Evolutionary conservation across 768 basidiomycete species (phyloP), one percentile per base, ranked within the genome.

Genomic region (Naganishia friedmannii): DNA sequence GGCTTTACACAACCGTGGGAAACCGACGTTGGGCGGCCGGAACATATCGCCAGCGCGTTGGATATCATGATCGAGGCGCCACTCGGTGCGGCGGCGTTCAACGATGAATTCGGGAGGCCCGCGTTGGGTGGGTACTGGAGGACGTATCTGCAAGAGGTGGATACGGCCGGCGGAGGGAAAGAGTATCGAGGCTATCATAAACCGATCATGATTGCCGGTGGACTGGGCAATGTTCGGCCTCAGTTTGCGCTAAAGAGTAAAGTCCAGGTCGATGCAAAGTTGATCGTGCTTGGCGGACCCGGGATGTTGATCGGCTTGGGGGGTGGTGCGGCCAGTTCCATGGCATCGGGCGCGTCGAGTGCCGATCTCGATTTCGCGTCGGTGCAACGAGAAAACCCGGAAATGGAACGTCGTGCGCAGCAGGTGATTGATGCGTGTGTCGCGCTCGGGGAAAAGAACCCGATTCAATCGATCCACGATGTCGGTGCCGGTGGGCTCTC

Each of bases 121-220:
- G 93, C 89, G 4, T 85, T 99, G 21, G 82, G 89, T 3, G 96
- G 96, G 2, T 98, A 95, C 82, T 97, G 94, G 85, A 88, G 96
- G 56, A 95, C 96, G 0, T 97, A 96, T 82, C 85, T 89, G 13
- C 91, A 96, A 81, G 85, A 86, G 54, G 85, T 93, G 0, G 29
- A 56, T 4, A 78, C 86, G 34, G 82, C 84, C 10, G 78, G 81
- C 42, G 86, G 86, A 46, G 85, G 84, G 4, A 72, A 78, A 65
- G 74, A 80, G 69, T 76, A 80, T 74, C 82, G 94, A 66, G 96
- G 96, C 0, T 99, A 97, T 81, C 96, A 98, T 83, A 99, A 99
- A 80, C 96, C 96, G 17, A 96, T 99, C 84, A 99, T 99, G 96
- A 90, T 99, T 73, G 95, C 96, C 9, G 96, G 96, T 23, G 96